phyloP scores from a whole-genome alignment of 2,329 filamentous ascomycete species.

The Chrysoporthe cubensis region DNA sequence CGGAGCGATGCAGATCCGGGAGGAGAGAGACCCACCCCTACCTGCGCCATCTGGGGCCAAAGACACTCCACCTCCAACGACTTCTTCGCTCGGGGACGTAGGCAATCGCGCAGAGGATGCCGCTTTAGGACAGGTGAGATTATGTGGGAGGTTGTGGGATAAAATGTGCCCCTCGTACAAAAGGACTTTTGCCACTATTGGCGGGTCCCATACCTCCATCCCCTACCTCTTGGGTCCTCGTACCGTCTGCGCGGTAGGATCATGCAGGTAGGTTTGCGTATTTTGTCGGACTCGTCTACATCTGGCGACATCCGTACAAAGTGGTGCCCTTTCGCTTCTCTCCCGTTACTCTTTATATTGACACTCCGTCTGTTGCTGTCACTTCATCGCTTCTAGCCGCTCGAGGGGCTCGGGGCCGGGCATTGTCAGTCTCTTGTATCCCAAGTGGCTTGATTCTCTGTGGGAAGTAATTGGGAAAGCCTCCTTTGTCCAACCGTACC shows the following conservation, averaged over 20 bases:
- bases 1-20: constrained; percentile 20
- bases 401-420: too few species aligned
- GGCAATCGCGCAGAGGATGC: constrained; percentile 1
- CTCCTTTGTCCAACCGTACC: background rate
- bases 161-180: too few species aligned
- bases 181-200: background rate
- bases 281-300: background rate
- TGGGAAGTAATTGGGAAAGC: background rate
- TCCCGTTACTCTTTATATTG: background rate
- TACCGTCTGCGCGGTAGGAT: background rate
- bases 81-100: background rate
- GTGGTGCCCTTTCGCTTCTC: background rate
- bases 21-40: background rate
- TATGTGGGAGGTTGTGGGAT: background rate
- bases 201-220: background rate
- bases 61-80: background rate
- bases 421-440: background rate
- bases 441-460: background rate
- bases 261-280: background rate
- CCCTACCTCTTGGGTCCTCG: background rate
- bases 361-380: too few species aligned
- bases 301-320: background rate
- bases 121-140: background rate
- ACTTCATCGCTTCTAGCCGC: too few species aligned
- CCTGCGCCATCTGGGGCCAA: too few species aligned